Base-by-base conservation (phyloP, 139 green algal species). In the Ettlia oleoabundans region DNA sequence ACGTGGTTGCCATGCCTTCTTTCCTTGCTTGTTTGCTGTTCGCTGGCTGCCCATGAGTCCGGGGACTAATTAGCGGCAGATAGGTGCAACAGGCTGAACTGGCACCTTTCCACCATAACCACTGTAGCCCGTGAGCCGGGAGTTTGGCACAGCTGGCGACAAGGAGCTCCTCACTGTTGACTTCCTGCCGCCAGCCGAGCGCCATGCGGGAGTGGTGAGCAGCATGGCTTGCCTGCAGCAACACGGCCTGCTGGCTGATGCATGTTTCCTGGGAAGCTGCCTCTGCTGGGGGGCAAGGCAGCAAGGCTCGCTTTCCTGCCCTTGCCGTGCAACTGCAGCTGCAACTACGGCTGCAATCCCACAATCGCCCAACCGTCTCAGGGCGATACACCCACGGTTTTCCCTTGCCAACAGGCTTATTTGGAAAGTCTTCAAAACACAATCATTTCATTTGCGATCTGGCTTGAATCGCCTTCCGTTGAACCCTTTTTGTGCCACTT, bases 91-190 rank as follows among this genome's bases (percentile, higher is more conserved):
- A 15, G 33, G 13, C 64, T 41, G 18, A 43, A 24, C 10, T 41
- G 15, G 24, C 32, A 13, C 9, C 41, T 61, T 9, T 37, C 1
- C 41, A 1, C 30, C 9, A 2, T 30, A 30, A 0, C 5, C 70
- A 10, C 3, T 51, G 35, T 58, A 81, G 75, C 33, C 55, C 1
- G 75, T 81, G 24, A 26, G 18, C 15, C n/a, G 21, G 2, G 75
- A 81, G 58, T 81, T 81, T 61, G 75, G 58, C 15, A 71, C 58
- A 0, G 38, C 75, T 1, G 75, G 75, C 6, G 75, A 72, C 58
- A 71, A 71, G 58, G 75, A 81, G 40, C n/a, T 42, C n/a, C 58
- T 81, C 9, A 81, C 75, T 3, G 28, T 81, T 5, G 75, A 71
- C 40, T 81, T 81, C n/a, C 41, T 81, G 37, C 75, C 75, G 0